Base-by-base conservation (phyloP, 495 filamentous ascomycete species). In the Amniculicola lignicola region DNA sequence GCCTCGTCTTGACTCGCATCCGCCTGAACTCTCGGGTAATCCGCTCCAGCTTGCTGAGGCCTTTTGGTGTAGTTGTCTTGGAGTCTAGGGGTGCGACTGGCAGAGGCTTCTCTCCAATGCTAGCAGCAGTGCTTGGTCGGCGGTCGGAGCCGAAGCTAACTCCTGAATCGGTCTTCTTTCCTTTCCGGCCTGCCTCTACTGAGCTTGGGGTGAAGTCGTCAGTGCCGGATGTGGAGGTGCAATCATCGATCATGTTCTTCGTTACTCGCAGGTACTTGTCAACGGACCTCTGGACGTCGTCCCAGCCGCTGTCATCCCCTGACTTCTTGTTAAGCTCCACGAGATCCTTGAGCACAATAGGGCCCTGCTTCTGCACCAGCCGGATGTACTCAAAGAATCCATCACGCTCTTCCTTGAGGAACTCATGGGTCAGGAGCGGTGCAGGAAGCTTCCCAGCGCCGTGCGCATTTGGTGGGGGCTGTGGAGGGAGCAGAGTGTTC, bases 401-500 rank as follows among this genome's bases (percentile, higher is more conserved):
- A 37, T 81, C 75, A 6, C 86, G 81, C 56, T 89, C 83, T 4
- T 70, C 66, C 33, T 73, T 72, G 19, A 87, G 75, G 2, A 79
- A 72, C 2, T 73, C 63, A 3, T 72, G 67, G 4, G 79, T 82
- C 51, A 87, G 71, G 41, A 80, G 74, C n/a, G 74, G 61, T 16
- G 80, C 81, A 0, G 82, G 79, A 22, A 69, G 67, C 24, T 42
- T 51, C 1, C 11, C 21, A 36, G 50, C 51, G 27, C 63, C 66
- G n/a, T n/a, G n/a, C n/a, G n/a, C n/a, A n/a, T n/a, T n/a, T n/a
- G n/a, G n/a, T 43, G 71, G 75, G 18, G 77, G 82, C 16, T 54
- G 61, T 4, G 62, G 62, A 21, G 85, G 85, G 58, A 87, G 84
- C n/a, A 89, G 74, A 21, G 85, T 88, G 70, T 89, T 89, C 33